Evolutionary conservation across 306 rosid genomes (phyloP), one percentile per base, ranked within the genome.

Genomic region (Citrullus amarus): DNA sequence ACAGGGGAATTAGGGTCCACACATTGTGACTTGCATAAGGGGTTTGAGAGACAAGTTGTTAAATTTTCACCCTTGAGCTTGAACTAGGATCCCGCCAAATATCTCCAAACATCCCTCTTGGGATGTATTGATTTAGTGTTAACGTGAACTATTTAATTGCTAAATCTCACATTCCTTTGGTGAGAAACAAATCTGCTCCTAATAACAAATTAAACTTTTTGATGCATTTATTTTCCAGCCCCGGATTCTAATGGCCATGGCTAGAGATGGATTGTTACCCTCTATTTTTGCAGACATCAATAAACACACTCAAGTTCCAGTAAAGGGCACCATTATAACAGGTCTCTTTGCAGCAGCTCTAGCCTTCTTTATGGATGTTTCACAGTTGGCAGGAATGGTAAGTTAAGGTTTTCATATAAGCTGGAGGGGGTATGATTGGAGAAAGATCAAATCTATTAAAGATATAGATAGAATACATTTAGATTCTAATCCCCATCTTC

Each of bases 381-480:
- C 94, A 43, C 85, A 88, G 79, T 80, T 94, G 59, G 97, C 97
- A 2, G 98, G 97, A 73, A 92, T 92, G 97, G 98, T 94, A 91
- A 81, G 91, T 82, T 13, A 46, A 48, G 41, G 22, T 48, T 71
- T 48, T 48, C 38, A 10, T 48, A 70, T 70, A 20, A 70, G 22
- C 77, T 50, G 22, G 43, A 50, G 44, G 30, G 14, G 17, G 15
- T 20, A 46, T 71, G 77, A 15, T 71, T 25, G 77, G 41, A 28
- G 59, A 71, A 71, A 48, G 39, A 51, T 71, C 59, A 71, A 48
- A 20, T 75, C 51, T 36, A 56, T 61, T 44, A 1, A 65, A 57
- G 82, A 93, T 90, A 63, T 93, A 93, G 39, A 95, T 92, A 71
- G 81, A 87, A 83, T 88, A 85, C 78, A 81, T 87, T 59, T 88